phyloP scores from a whole-genome alignment of 179 eudicot genomes.

The Kewa caespitosa region DNA sequence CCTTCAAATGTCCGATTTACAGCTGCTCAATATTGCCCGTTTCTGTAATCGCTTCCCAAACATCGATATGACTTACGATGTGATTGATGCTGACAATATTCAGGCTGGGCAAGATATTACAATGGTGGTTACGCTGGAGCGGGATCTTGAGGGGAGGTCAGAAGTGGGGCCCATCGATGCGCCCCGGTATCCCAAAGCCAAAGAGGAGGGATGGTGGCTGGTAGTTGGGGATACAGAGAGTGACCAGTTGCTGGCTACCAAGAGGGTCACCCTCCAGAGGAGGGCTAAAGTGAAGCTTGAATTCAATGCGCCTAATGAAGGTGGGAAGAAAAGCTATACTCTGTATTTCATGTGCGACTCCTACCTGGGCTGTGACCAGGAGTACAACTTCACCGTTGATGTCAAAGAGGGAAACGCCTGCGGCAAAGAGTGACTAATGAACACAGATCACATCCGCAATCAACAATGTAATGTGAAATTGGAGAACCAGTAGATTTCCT shows the following conservation, averaged over 20 bases:
- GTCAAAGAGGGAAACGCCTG: slow-evolving; percentile 53
- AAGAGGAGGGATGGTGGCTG: slow-evolving; percentile 98
- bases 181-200: slow-evolving; percentile 73
- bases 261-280: slow-evolving; percentile 73
- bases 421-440: slow-evolving; percentile 24
- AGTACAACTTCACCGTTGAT: slow-evolving; percentile 62
- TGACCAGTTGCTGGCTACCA: slow-evolving; percentile 77
- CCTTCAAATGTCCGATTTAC: slow-evolving; percentile 64
- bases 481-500: neutral
- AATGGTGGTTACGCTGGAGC: slow-evolving; percentile 65
- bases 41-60: slow-evolving; percentile 84
- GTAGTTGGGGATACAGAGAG: slow-evolving; percentile 83
- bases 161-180: slow-evolving; percentile 85
- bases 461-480: no score
- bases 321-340: slow-evolving; percentile 60
- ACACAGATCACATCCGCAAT: no score
- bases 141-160: slow-evolving; percentile 72
- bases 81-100: slow-evolving; percentile 43
- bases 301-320: slow-evolving; percentile 56
- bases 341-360: slow-evolving; percentile 90
- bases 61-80: slow-evolving; percentile 69
- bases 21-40: slow-evolving; percentile 74
- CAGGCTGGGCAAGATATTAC: slow-evolving; percentile 57
- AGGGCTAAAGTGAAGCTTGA: slow-evolving; percentile 67
- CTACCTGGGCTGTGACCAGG: slow-evolving; percentile 90